Evolutionary conservation across 2,329 filamentous ascomycete genomes (phyloP), one percentile per base, ranked within the genome.

Genomic region (Xylariaceae sp.): DNA sequence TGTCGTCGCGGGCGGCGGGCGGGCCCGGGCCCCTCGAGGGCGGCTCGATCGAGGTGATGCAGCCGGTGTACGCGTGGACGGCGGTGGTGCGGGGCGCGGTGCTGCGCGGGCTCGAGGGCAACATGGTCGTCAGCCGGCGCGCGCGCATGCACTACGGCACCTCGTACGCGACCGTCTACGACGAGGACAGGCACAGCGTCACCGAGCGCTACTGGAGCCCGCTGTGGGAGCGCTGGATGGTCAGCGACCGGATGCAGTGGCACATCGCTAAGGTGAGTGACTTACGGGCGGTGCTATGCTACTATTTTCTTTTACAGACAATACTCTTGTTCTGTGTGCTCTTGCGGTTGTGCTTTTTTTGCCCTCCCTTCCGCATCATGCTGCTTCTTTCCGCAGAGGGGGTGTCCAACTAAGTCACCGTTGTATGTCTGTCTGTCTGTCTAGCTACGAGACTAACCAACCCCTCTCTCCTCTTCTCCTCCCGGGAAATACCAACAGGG

Each of bases 171-270:
- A 89, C 83, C 0, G 80, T 85, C 0, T 90, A 84, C 53, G 83
- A 89, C 45, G 80, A 84, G 51, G 68, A 73, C 31, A 83, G 80
- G 52, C 84, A 90, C 55, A 74, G 75, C 3, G 74, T 84, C 5
- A 73, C 68, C 27, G 83, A 88, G 55, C 64, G 83, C 32, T 89
- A 89, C 52, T 89, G 83, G 83, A 82, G 77, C 44, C 82, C 81
- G 5, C 56, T 88, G 16, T 87, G 82, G 82, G 82, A 88, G 60
- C 61, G 82, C 31, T 88, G 81, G 82, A 88, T 87, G 82, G 83
- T 89, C 5, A 78, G 73, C 29, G 81, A 89, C 56, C 70, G 83
- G 30, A 88, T 90, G 82, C 81, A 87, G 59, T 89, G 84, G 84
- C 83, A 88, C 57, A 85, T 88, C 53, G 75, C 77, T 40, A 87